A percentile compares a stretch with the other conserved stretches of the same genome.
Evolutionary conservation across 2,329 filamentous ascomycete genomes (phyloP).

Genomic region (Claviceps sp.): DNA sequence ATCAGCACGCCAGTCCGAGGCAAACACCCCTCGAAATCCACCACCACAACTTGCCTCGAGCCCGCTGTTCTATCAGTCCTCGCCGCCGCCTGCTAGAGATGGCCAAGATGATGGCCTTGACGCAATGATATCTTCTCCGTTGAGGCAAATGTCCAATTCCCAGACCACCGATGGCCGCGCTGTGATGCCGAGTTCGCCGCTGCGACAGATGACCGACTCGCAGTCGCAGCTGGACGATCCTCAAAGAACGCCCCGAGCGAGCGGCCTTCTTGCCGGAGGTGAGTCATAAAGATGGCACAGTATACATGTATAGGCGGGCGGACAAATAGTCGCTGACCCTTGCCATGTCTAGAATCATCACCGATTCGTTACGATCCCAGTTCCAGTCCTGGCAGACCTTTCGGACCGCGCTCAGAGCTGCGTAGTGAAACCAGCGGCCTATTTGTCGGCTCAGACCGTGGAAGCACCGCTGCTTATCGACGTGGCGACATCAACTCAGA

Average conservation of each 20-base stretch:
- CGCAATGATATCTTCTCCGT: slow-evolving; percentile 36
- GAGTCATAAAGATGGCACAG: slow-evolving; percentile 12
- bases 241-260: slow-evolving; percentile 60
- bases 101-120: slow-evolving; percentile 17
- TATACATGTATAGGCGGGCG: neutral
- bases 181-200: slow-evolving; percentile 41
- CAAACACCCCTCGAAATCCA: slow-evolving; percentile 31
- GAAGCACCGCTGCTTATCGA: slow-evolving; percentile 39
- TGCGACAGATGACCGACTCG: slow-evolving; percentile 45
- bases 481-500: slow-evolving; percentile 85
- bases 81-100: slow-evolving; percentile 17
- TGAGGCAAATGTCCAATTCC: slow-evolving; percentile 43
- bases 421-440: slow-evolving; percentile 76
- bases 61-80: slow-evolving; percentile 61
- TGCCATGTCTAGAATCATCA: slow-evolving; percentile 57
- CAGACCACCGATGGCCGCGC: slow-evolving; percentile 32
- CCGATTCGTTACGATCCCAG: slow-evolving; percentile 84
- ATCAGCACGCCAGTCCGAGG: slow-evolving; percentile 25
- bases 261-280: slow-evolving; percentile 49
- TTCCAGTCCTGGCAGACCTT: slow-evolving; percentile 64
- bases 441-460: slow-evolving; percentile 57
- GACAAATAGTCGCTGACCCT: slow-evolving; percentile 5
- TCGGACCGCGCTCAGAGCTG: slow-evolving; percentile 53
- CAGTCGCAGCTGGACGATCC: slow-evolving; percentile 37
- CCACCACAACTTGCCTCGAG: slow-evolving; percentile 54